These are phyloP conservation scores for Fusarium sp. DNA, from an alignment of 2,329 filamentous ascomycete species.

Conservation along the genomic window DNA sequence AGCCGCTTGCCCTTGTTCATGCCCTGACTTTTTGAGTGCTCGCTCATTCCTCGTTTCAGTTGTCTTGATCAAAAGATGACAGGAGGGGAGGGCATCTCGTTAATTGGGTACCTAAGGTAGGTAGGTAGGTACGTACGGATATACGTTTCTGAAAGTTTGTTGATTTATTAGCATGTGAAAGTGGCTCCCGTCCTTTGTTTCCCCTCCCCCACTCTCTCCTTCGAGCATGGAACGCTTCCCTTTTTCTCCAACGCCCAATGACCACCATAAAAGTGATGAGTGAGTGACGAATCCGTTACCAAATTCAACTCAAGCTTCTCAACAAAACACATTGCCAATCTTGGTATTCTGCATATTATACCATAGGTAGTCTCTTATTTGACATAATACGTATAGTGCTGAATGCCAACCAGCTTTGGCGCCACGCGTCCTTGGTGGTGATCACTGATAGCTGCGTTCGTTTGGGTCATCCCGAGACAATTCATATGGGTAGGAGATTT, in stretches of 20 bases:
- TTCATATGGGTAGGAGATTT: constrained; percentile 1
- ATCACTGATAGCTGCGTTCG: constrained; percentile 18
- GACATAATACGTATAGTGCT: background rate
- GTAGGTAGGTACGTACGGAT: constrained; percentile 12
- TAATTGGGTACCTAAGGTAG: constrained; percentile 9
- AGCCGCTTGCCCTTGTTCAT: constrained; percentile 37
- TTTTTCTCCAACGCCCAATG: constrained; percentile 18
- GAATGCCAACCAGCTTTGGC: constrained; percentile 10
- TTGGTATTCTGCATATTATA: background rate
- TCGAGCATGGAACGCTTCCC: constrained; percentile 3
- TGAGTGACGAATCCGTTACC: background rate
- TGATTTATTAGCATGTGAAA: constrained; percentile 48
- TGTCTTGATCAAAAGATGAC: constrained; percentile 1
- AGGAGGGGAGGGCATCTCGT: background rate
- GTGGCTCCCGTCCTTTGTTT: constrained; percentile 27
- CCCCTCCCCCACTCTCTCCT: constrained; percentile 23
- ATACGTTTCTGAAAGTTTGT: constrained; percentile 9
- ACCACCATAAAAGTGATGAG: constrained; percentile 8
- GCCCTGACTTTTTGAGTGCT: constrained; percentile 7
- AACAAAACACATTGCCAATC: constrained; percentile 29
- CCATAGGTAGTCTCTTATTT: background rate
- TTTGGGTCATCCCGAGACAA: constrained; percentile 21
- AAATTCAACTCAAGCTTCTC: constrained; percentile 23
- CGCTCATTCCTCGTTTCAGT: constrained; percentile 31
- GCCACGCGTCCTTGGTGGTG: constrained; percentile 33